Evolutionary conservation across 495 filamentous ascomycete genomes (phyloP).

Genomic region (Bryoglossum gracile): DNA sequence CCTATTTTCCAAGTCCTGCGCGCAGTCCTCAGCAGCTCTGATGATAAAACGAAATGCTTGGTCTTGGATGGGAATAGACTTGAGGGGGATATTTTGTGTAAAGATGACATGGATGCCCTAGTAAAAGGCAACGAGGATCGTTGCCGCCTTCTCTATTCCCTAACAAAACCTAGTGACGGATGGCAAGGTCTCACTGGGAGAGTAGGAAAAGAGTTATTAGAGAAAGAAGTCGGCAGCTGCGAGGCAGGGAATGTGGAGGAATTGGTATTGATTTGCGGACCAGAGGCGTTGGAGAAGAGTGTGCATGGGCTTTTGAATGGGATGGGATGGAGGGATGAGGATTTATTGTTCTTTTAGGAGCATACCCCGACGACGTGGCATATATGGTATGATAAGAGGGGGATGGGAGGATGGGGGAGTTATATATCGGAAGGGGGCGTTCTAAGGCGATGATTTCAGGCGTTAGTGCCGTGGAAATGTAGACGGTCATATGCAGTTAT

Average conservation of each 20-base stretch:
- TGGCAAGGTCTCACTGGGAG: constrained; percentile 71
- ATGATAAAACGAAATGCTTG: constrained; percentile 55
- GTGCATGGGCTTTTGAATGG: constrained; percentile 53
- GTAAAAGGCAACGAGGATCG: constrained; percentile 40
- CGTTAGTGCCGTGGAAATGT: too few species aligned
- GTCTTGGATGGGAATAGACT: constrained; percentile 75
- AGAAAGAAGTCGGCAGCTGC: constrained; percentile 46
- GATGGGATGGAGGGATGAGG: constrained; percentile 70
- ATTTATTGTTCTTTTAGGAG: constrained; percentile 74
- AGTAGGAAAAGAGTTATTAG: constrained; percentile 55
- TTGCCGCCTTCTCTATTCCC: constrained; percentile 63
- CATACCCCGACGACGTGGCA: too few species aligned
- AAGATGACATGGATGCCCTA: constrained; percentile 64
- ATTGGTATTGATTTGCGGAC: constrained; percentile 80
- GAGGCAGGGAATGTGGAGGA: constrained; percentile 38
- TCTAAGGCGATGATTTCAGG: too few species aligned
- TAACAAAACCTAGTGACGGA: constrained; percentile 52
- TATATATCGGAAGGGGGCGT: too few species aligned
- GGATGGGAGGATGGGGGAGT: too few species aligned
- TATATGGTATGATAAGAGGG: too few species aligned
- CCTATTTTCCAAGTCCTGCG: constrained; percentile 86
- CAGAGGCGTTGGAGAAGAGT: constrained; percentile 66
- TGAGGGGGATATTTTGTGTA: constrained; percentile 79
- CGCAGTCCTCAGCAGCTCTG: constrained; percentile 48
- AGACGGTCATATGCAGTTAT: too few species aligned